A percentile compares a stretch with the other conserved stretches of the same genome.
Evolutionary conservation across 805 yeast species (phyloP).

Genomic region (Blastobotrys peoriensis): DNA sequence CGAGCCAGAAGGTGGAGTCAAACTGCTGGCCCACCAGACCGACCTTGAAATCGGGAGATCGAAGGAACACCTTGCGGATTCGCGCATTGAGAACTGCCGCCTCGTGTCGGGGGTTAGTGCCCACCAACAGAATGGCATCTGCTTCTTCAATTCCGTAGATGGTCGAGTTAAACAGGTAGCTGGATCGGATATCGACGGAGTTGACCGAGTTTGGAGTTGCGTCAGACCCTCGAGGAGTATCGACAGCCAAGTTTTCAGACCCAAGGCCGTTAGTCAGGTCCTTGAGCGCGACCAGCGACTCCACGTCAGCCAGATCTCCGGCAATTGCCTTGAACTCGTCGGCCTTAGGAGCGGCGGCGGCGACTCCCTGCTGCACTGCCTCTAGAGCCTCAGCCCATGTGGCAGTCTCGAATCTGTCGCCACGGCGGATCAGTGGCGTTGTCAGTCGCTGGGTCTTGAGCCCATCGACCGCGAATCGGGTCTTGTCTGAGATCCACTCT

Average conservation of each 20-base stretch:
- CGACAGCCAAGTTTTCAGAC: slow-evolving; percentile 75
- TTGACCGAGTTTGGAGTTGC: slow-evolving; percentile 42
- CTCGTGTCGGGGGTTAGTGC: slow-evolving; percentile 85
- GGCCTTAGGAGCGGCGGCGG: slow-evolving; percentile 50
- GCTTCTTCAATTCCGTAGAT: slow-evolving; percentile 77
- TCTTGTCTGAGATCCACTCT: slow-evolving; percentile 87
- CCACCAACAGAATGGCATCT: slow-evolving; percentile 72
- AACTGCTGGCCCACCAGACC: slow-evolving; percentile 70
- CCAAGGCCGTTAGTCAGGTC: slow-evolving; percentile 72
- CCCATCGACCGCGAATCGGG: slow-evolving; percentile 82
- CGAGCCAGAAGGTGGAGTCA: slow-evolving; percentile 66
- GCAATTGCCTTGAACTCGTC: slow-evolving; percentile 75
- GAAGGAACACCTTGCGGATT: slow-evolving; percentile 75
- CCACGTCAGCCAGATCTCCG: slow-evolving; percentile 80
- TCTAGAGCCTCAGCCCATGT: slow-evolving; percentile 85
- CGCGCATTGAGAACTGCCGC: slow-evolving; percentile 84
- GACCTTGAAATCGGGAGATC: slow-evolving; percentile 55
- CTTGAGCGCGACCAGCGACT: slow-evolving; percentile 73
- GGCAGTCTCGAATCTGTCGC: slow-evolving; percentile 62
- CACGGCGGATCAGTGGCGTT: slow-evolving; percentile 67
- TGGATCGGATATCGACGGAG: slow-evolving; percentile 71
- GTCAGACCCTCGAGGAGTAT: slow-evolving; percentile 49
- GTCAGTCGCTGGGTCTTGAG: slow-evolving; percentile 81
- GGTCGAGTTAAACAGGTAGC: slow-evolving; percentile 73
- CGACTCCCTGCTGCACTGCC: slow-evolving; percentile 57